Evolutionary conservation across 2,329 filamentous ascomycete genomes (phyloP).

Genomic region (Tolypocladium endophyticum): DNA sequence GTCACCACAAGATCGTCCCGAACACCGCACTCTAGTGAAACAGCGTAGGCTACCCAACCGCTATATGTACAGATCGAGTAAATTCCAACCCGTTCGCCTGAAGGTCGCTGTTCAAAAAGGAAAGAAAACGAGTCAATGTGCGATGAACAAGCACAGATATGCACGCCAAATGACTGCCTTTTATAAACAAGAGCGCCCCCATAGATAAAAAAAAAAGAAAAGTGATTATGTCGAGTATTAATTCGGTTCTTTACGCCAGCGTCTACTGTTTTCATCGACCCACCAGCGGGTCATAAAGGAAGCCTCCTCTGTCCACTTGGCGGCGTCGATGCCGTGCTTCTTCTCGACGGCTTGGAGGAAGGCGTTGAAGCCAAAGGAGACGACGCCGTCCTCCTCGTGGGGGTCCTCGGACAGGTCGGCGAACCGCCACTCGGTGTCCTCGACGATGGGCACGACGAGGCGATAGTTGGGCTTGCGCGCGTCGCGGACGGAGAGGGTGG

Average conservation of each 20-base stretch:
- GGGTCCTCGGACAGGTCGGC: constrained; percentile 17
- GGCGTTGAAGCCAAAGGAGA: constrained; percentile 13
- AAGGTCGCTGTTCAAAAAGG: neutral
- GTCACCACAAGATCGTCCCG: neutral
- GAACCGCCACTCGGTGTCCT: constrained; percentile 20
- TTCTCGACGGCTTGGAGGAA: constrained; percentile 10
- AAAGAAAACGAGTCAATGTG: neutral
- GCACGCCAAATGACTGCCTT: neutral
- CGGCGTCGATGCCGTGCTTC: constrained; percentile 13
- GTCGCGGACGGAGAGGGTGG: constrained; percentile 11
- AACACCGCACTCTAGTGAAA: neutral
- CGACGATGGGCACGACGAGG: constrained; percentile 12
- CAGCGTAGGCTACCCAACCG: neutral
- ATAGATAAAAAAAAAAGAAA: constrained; percentile 5
- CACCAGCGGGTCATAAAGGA: constrained; percentile 22
- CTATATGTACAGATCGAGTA: neutral
- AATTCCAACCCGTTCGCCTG: neutral
- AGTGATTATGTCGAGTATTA: neutral
- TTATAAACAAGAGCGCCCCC: neutral
- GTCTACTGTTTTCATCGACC: constrained; percentile 22
- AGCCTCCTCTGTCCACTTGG: constrained; percentile 21
- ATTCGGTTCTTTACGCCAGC: constrained; percentile 17
- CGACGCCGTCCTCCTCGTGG: constrained; percentile 13
- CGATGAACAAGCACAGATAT: neutral
- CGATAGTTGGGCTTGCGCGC: constrained; percentile 10